phyloP scores from a whole-genome alignment of 768 basidiomycete genomes.

The Pleurotus cornucopiae region DNA sequence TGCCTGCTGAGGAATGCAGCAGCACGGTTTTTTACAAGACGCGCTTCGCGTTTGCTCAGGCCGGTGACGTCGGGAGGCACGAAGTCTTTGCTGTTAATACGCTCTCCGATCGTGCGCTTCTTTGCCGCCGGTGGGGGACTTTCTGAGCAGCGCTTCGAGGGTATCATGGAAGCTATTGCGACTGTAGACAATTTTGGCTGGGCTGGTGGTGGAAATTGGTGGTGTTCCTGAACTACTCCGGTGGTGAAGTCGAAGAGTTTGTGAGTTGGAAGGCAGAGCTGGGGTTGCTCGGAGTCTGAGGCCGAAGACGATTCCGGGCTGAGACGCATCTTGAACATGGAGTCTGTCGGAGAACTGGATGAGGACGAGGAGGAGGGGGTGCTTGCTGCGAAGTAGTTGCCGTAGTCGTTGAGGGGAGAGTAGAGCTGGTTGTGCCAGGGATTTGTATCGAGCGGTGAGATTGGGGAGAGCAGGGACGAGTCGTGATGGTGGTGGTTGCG shows the following conservation, averaged over 20 bases:
- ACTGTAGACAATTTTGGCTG: slow-evolving; percentile 29
- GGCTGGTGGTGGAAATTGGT: slow-evolving; percentile 27
- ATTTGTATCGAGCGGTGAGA: slow-evolving; percentile 33
- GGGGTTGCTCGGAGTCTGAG: slow-evolving; percentile 30
- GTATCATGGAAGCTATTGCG: slow-evolving; percentile 25
- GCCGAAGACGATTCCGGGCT: slow-evolving; percentile 34
- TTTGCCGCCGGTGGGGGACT: slow-evolving; percentile 36
- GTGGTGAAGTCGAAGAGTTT: slow-evolving; percentile 67
- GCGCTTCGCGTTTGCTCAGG: slow-evolving; percentile 85
- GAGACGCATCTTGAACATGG: slow-evolving; percentile 49
- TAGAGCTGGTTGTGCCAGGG: slow-evolving; percentile 46
- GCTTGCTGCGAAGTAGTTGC: slow-evolving; percentile 38
- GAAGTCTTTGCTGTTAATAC: slow-evolving; percentile 73
- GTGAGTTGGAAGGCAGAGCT: slow-evolving; percentile 63
- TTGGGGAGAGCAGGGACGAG: slow-evolving; percentile 47
- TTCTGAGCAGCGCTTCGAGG: slow-evolving; percentile 38
- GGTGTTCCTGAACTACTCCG: slow-evolving; percentile 24
- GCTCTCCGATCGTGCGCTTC: slow-evolving; percentile 44
- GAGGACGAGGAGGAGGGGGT: slow-evolving; percentile 41
- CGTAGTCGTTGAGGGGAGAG: slow-evolving; percentile 34
- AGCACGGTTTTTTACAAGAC: slow-evolving; percentile 88
- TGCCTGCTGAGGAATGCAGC: slow-evolving; percentile 90
- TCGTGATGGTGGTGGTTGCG: slow-evolving; percentile 3
- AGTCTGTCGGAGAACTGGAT: slow-evolving; percentile 41
- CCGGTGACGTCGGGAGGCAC: slow-evolving; percentile 86